Evolutionary conservation across 345 rosid species (phyloP).

Genomic region (Boechera stricta): DNA sequence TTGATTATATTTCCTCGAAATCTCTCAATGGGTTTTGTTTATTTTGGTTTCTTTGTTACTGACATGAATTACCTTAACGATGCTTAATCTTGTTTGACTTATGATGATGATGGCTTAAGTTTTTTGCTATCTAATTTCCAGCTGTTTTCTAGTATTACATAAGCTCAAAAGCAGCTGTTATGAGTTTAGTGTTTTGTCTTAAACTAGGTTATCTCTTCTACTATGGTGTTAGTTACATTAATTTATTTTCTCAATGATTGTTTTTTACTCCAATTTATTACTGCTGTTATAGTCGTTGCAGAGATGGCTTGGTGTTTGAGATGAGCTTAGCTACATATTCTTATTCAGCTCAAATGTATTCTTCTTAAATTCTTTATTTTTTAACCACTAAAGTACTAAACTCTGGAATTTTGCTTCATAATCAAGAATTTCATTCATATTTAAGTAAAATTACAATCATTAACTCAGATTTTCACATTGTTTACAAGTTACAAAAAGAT

Average conservation of each 20-base stretch:
- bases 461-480: neutral
- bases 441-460: constrained; percentile 2
- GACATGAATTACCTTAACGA: neutral
- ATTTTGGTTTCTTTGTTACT: neutral
- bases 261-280: no score
- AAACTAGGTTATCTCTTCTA: no score
- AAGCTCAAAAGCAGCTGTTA: no score
- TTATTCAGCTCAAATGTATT: neutral
- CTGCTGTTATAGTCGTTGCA: no score
- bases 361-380: neutral
- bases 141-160: no score
- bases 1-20: neutral
- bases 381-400: neutral
- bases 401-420: neutral
- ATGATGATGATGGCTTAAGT: no score
- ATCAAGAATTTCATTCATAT: neutral
- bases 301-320: no score
- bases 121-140: no score
- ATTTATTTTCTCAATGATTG: no score
- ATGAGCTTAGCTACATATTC: no score
- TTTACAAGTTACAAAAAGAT: neutral
- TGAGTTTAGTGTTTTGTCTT: no score
- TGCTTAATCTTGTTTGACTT: neutral
- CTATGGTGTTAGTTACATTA: no score
- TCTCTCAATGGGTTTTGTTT: neutral